phyloP scores from a whole-genome alignment of 164 flowering plant species.

The Dillenia suffruticosa region DNA sequence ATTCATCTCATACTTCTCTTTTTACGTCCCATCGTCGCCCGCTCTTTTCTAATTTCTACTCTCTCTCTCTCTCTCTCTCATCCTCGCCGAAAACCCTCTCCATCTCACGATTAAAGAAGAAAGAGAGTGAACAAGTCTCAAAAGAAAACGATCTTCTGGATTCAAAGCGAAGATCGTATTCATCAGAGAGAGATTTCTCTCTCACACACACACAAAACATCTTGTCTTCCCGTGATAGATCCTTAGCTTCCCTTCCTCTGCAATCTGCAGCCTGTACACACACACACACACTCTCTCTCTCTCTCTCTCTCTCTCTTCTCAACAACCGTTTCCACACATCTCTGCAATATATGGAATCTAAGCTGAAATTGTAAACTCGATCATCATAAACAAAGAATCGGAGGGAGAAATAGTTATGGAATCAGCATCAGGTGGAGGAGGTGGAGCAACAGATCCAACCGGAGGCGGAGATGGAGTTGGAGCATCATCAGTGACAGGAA shows the following conservation, averaged over 20 bases:
- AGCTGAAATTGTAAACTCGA: neutral
- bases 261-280: no score
- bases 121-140: neutral
- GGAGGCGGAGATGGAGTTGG: conserved; percentile 8
- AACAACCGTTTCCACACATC: no score
- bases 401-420: conserved; percentile 1
- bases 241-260: neutral
- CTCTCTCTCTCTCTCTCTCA: neutral
- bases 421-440: conserved; percentile 10
- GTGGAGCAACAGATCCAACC: conserved; percentile 11
- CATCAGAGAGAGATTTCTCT: no score
- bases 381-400: neutral
- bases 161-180: neutral
- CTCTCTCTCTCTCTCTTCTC: no score
- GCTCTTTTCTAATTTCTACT: neutral
- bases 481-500: neutral
- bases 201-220: neutral
- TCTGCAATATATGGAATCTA: neutral
- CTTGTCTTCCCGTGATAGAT: conserved; percentile 2
- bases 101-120: neutral
- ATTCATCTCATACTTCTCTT: conserved; percentile 14
- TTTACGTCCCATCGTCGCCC: conserved; percentile 13
- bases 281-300: no score
- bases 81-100: conserved; percentile 3
- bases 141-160: neutral